Percentiles rank a stretch among this genome's conserved stretches.
Evolutionary conservation across 2,329 filamentous ascomycete genomes (phyloP).

Genomic region (Metarhizium sp.): DNA sequence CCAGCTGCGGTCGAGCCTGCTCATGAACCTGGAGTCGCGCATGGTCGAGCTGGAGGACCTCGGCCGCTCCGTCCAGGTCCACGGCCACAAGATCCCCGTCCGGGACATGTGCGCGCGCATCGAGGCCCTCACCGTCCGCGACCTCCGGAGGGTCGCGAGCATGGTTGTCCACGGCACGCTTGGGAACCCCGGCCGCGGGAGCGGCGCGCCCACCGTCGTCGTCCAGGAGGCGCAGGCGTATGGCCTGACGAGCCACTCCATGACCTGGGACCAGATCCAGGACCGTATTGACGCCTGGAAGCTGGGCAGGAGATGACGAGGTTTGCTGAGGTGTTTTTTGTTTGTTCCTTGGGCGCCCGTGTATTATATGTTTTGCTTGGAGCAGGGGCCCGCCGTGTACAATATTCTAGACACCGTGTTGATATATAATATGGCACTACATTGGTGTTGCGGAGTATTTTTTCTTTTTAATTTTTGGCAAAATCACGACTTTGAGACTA

Average conservation of each 20-base stretch:
- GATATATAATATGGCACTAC: too few relatives aligned
- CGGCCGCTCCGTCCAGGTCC: conserved; percentile 91
- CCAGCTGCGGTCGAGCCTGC: conserved; percentile 76
- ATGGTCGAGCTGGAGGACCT: conserved; percentile 98
- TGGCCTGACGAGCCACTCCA: conserved; percentile 54
- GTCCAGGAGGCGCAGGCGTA: conserved; percentile 80
- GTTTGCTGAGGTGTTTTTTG: neutral
- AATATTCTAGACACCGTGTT: too few relatives aligned
- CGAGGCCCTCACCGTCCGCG: conserved; percentile 67
- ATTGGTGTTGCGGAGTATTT: too few relatives aligned
- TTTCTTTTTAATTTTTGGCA: too few relatives aligned
- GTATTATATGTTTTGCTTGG: neutral
- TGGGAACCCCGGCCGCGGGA: conserved; percentile 65
- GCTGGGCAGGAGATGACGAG: conserved; percentile 46
- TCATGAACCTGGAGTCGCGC: conserved; percentile 95
- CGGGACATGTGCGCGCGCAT: conserved; percentile 89
- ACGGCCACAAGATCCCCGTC: conserved; percentile 84
- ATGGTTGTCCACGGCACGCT: conserved; percentile 71
- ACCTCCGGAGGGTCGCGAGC: conserved; percentile 73
- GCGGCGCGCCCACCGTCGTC: conserved; percentile 86
- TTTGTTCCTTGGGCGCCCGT: neutral
- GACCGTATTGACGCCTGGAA: conserved; percentile 77
- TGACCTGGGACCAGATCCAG: conserved; percentile 86
- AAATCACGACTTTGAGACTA: too few relatives aligned
- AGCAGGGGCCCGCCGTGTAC: too few relatives aligned